Evolutionary conservation across 2,329 filamentous ascomycete genomes (phyloP).

Genomic region (Claviceps monticola): DNA sequence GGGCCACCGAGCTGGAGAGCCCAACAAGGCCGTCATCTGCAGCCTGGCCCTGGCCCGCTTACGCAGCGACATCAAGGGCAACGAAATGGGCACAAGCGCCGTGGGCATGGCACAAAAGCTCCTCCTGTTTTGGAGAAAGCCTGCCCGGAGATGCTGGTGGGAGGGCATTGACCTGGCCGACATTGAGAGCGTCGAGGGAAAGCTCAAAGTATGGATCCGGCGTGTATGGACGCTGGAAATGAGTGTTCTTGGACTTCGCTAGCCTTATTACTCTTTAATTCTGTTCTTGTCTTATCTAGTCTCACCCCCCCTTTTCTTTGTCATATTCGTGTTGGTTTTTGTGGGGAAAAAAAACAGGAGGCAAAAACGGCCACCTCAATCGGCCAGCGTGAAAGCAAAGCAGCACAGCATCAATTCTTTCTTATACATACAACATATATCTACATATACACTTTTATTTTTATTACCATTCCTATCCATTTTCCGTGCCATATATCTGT

Average conservation of each 20-base stretch:
- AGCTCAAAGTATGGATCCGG: slow-evolving; percentile 94
- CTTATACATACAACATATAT: too few species aligned
- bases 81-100: slow-evolving; percentile 58
- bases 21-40: slow-evolving; percentile 97
- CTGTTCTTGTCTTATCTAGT: background rate
- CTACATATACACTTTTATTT: background rate
- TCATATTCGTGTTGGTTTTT: background rate
- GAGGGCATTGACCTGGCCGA: slow-evolving; percentile 85
- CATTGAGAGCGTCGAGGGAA: slow-evolving; percentile 81
- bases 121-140: slow-evolving; percentile 94
- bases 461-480: background rate
- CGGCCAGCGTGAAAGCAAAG: background rate
- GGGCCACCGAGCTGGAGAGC: slow-evolving; percentile 95
- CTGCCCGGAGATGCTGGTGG: slow-evolving; percentile 95
- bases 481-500: background rate
- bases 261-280: slow-evolving; percentile 7
- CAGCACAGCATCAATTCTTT: background rate
- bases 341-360: background rate
- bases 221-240: slow-evolving; percentile 98
- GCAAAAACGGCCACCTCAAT: background rate
- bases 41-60: slow-evolving; percentile 86
- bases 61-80: slow-evolving; percentile 80
- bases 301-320: background rate
- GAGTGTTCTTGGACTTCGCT: slow-evolving; percentile 80
- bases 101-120: slow-evolving; percentile 98